Conservation (phyloP, 441 rosid genomes). For the Gossypium davidsonii region DNA sequence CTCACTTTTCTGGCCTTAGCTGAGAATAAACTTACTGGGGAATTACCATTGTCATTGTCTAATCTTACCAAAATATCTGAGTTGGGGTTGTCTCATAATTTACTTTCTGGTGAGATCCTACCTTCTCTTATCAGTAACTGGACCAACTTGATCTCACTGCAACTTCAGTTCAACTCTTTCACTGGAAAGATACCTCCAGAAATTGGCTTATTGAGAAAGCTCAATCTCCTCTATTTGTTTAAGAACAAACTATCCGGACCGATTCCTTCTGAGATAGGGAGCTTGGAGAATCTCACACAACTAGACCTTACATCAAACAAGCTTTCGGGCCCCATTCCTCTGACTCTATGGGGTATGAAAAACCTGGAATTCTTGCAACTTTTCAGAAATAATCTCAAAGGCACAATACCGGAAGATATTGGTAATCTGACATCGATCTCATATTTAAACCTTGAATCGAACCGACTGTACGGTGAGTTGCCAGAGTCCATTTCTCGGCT, state of each 20-base stretch:
- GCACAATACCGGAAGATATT: conserved; percentile 37
- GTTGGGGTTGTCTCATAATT: conserved; percentile 41
- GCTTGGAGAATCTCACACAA: conserved; percentile 12
- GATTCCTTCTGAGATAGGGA: conserved; percentile 46
- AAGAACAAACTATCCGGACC: conserved; percentile 33
- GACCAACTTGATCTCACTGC: conserved; percentile 45
- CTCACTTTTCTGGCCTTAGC: conserved; percentile 49
- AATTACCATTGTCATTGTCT: conserved; percentile 46
- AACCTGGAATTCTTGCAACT: conserved; percentile 20
- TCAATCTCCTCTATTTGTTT: conserved; percentile 29
- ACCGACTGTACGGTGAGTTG: conserved; percentile 34
- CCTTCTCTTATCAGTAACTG: conserved; percentile 39
- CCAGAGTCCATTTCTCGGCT: conserved; percentile 34
- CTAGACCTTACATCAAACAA: conserved; percentile 32
- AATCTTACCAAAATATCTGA: conserved; percentile 28
- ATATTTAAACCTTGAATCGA: conserved; percentile 23
- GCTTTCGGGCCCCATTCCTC: conserved; percentile 39
- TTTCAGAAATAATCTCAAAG: conserved; percentile 29
- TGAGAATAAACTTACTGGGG: conserved; percentile 40
- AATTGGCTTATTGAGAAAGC: conserved; percentile 36
- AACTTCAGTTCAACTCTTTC: conserved; percentile 45
- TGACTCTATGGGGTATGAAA: conserved; percentile 28
- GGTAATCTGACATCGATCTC: conserved; percentile 27
- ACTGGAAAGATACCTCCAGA: conserved; percentile 44
- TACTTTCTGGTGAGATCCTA: conserved; percentile 40